Conservation (phyloP, 2,329 filamentous ascomycete genomes). For the Scytalidium lignicola region DNA sequence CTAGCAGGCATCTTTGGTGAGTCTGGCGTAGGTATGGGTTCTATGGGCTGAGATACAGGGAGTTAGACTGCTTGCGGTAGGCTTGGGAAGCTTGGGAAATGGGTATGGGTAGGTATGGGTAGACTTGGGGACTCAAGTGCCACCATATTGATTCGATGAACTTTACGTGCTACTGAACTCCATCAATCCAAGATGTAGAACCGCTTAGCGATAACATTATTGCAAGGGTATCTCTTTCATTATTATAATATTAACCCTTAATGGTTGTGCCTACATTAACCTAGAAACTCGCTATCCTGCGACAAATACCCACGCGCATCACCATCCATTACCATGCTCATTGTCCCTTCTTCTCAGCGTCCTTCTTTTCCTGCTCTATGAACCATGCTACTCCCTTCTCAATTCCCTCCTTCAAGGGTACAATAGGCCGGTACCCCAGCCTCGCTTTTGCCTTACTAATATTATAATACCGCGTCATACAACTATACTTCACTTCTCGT, state of each 20-base stretch:
- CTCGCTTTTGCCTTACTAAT: constrained; percentile 69
- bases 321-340: constrained; percentile 4
- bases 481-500: constrained; percentile 52
- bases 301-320: neutral
- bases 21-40: too few relatives aligned
- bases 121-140: too few relatives aligned
- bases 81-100: too few relatives aligned
- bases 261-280: neutral
- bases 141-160: too few relatives aligned
- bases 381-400: constrained; percentile 21
- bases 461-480: constrained; percentile 73
- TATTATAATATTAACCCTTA: neutral
- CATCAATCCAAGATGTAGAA: too few relatives aligned
- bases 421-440: constrained; percentile 64
- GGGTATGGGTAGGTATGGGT: too few relatives aligned
- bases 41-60: too few relatives aligned
- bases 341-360: constrained; percentile 24
- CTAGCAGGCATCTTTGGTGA: too few relatives aligned
- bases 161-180: too few relatives aligned
- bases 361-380: constrained; percentile 15
- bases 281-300: neutral
- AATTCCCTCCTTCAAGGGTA: constrained; percentile 61
- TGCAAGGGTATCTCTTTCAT: neutral
- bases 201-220: too few relatives aligned
- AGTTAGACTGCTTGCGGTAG: too few relatives aligned